phyloP scores from a whole-genome alignment of 805 yeast species.

The Candida schatavii region DNA sequence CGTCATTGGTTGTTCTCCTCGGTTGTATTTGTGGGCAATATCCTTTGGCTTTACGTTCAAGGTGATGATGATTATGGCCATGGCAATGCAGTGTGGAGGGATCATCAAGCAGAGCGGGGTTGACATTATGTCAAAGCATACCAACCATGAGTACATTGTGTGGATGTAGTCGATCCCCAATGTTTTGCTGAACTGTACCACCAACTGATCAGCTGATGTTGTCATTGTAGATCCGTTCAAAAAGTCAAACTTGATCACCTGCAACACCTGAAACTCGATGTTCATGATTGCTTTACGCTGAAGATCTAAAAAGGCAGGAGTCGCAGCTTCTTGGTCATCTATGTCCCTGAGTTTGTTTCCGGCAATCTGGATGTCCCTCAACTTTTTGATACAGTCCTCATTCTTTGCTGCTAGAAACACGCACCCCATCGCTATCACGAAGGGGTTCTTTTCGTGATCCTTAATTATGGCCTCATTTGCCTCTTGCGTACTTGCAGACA shows the following conservation, averaged over 20 bases:
- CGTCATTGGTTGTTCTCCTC: conserved; percentile 13
- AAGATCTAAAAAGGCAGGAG: conserved; percentile 38
- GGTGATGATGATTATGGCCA: conserved; percentile 64
- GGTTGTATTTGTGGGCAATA: conserved; percentile 19
- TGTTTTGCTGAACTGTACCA: conserved; percentile 58
- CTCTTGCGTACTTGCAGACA: conserved; percentile 6
- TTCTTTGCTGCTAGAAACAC: conserved; percentile 70
- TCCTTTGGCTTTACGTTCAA: conserved; percentile 44
- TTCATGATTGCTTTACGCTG: conserved; percentile 56
- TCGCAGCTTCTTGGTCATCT: conserved; percentile 28
- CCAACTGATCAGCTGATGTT: conserved; percentile 56
- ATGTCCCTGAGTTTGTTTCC: conserved; percentile 41
- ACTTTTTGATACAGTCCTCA: conserved; percentile 80
- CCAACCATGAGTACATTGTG: conserved; percentile 65
- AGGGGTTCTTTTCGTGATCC: conserved; percentile 41
- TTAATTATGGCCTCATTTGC: conserved; percentile 11
- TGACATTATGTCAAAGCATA: conserved; percentile 68
- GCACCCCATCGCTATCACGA: conserved; percentile 66
- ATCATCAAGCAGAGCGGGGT: conserved; percentile 65
- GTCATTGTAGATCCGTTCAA: conserved; percentile 49
- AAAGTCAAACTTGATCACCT: conserved; percentile 77
- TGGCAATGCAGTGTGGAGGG: conserved; percentile 75
- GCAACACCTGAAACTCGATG: conserved; percentile 71
- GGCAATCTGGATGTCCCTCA: conserved; percentile 57
- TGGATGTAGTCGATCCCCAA: conserved; percentile 44